Percentiles rank a stretch among this genome's conserved stretches.
Conservation (phyloP, 169 alveolate genomes). For the Cystoisospora suis region DNA sequence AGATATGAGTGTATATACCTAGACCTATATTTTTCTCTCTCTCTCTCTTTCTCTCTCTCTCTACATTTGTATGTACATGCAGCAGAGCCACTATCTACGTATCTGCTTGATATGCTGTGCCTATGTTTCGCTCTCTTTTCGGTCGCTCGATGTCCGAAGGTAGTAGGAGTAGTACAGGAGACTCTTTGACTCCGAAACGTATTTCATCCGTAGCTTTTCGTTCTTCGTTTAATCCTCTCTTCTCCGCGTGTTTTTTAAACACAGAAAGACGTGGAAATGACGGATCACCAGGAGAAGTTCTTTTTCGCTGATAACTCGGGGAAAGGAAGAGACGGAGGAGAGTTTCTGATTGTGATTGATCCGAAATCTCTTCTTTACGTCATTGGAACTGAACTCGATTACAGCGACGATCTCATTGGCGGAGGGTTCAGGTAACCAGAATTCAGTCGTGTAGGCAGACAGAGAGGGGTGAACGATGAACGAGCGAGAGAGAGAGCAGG, state of each 20-base stretch:
- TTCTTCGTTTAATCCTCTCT: too few species aligned
- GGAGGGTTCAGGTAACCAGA: constrained; percentile 56
- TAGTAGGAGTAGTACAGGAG: too few species aligned
- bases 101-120: too few species aligned
- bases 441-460: not conserved
- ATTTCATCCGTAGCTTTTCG: too few species aligned
- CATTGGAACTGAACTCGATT: constrained; percentile 54
- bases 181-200: too few species aligned
- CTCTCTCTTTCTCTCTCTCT: too few species aligned
- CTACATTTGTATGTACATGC: not conserved
- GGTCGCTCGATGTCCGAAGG: too few species aligned
- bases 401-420: constrained; percentile 52
- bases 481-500: not conserved
- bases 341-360: constrained; percentile 13
- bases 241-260: not conserved
- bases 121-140: too few species aligned
- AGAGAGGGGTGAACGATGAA: not conserved
- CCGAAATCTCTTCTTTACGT: constrained; percentile 52
- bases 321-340: not conserved
- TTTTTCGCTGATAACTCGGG: not conserved
- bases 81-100: too few species aligned
- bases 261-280: too few species aligned
- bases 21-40: too few species aligned
- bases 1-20: too few species aligned
- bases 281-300: not conserved